Evolutionary conservation across 257 asterid species (phyloP), one percentile per base, ranked within the genome.

Genomic region (Solanum chmielewskii): DNA sequence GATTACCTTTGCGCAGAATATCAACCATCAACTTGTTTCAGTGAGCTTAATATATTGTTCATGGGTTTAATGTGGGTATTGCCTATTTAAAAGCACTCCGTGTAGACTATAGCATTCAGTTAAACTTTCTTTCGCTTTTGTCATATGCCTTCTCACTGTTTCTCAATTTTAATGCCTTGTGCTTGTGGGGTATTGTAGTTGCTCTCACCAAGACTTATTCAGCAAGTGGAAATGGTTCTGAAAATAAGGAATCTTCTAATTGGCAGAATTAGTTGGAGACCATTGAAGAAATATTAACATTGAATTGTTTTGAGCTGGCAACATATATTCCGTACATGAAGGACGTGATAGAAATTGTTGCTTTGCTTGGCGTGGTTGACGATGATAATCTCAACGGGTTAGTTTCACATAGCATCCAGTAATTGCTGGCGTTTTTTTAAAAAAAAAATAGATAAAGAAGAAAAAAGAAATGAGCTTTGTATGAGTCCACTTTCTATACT

Each of bases 311-410:
- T 83, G 89, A 87, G 87, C 88, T 93, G 89, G 90, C 81, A 90
- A 75, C 27, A 75, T 90, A 90, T 68, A 71, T 92, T 84, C 86
- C 91, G 45, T 87, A 90, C 85, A 88, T 89, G 56, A 92, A 93
- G 88, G 97, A 94, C 81, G 94, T 94, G 91, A 73, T 94, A 11
- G 99, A 98, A 77, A 44, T 93, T 73, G 97, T 94, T 91, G 97
- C 97, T 69, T 90, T 93, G 64, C 98, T 96, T 86, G 98, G 97
- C 85, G 92, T 87, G 81, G 91, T 94, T 85, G 96, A 92, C 11
- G 96, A 94, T 86, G 92, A 88, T 83, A 92, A 90, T 88, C 93
- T 95, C 70, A 95, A 95, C 96, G 90, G 98, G 99, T 95, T 90
- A 71, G 91, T 88, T 87, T 90, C 83, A 13, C 88, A 83, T 70